These are phyloP conservation scores for Candida sanyiensis DNA, from an alignment of 805 yeast genomes.

Conservation along the genomic window DNA sequence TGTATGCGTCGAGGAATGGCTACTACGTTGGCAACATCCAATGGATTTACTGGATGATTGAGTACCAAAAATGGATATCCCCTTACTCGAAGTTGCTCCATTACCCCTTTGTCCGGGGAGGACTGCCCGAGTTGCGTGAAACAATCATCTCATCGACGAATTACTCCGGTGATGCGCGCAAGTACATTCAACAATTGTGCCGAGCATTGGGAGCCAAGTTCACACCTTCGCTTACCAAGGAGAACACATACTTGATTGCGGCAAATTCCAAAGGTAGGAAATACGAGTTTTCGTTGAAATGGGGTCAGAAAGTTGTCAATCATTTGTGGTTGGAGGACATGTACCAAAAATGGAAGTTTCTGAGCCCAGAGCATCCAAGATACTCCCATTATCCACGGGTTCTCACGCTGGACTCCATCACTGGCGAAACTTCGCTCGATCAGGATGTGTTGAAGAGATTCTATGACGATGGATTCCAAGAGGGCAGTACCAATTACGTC, in stretches of 20 bases:
- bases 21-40: constrained; percentile 56
- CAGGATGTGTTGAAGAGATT: constrained; percentile 33
- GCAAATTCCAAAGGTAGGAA: constrained; percentile 68
- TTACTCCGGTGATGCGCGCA: constrained; percentile 79
- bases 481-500: constrained; percentile 15
- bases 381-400: constrained; percentile 44
- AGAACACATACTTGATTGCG: constrained; percentile 68
- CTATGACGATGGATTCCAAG: constrained; percentile 31
- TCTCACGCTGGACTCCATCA: constrained; percentile 37
- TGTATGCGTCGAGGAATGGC: constrained; percentile 36
- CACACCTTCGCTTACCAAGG: constrained; percentile 55
- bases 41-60: constrained; percentile 72
- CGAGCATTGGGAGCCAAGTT: constrained; percentile 70
- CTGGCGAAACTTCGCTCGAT: constrained; percentile 48
- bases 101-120: constrained; percentile 52
- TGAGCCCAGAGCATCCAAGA: constrained; percentile 39
- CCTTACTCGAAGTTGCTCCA: constrained; percentile 58
- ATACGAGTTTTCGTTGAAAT: constrained; percentile 63
- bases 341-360: constrained; percentile 53
- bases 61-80: constrained; percentile 45
- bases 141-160: constrained; percentile 65
- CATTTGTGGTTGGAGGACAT: constrained; percentile 89
- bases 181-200: constrained; percentile 59
- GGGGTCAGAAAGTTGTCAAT: constrained; percentile 64
- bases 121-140: constrained; percentile 49